Evolutionary conservation across 352 stramenopile genomes (phyloP).

Genomic region (Pythium brachiatum): DNA sequence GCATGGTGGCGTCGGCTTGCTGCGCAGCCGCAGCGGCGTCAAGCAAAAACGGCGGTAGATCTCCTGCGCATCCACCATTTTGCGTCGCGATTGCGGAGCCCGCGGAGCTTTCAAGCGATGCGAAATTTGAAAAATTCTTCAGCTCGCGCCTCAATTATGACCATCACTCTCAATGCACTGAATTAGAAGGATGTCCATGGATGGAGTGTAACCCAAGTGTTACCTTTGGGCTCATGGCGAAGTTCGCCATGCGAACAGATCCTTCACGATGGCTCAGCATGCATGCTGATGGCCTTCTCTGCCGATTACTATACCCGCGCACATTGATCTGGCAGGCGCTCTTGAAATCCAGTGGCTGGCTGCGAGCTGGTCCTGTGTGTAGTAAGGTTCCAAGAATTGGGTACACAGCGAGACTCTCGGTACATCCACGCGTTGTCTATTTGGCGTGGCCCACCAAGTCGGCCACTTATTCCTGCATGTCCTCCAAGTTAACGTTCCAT

Average conservation of each 20-base stretch:
- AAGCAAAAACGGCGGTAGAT: slow-evolving; percentile 25
- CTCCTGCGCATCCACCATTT: slow-evolving; percentile 25
- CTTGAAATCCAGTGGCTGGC: too few species aligned
- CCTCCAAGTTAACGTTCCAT: slow-evolving; percentile 21
- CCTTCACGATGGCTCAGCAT: too few species aligned
- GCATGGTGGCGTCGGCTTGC: slow-evolving; percentile 3
- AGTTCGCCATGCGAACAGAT: too few species aligned
- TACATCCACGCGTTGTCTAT: too few species aligned
- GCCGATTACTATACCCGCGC: too few species aligned
- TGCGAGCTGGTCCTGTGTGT: too few species aligned
- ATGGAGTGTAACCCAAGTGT: not conserved
- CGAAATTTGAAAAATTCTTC: slow-evolving; percentile 20
- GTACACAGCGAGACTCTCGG: too few species aligned
- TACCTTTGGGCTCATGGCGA: not conserved
- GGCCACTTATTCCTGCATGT: slow-evolving; percentile 24
- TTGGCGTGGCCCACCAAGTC: not conserved
- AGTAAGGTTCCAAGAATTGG: too few species aligned
- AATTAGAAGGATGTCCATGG: not conserved
- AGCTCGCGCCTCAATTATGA: not conserved
- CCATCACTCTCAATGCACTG: slow-evolving; percentile 6
- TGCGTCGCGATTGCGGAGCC: not conserved
- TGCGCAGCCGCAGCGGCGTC: slow-evolving; percentile 22
- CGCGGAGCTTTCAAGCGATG: slow-evolving; percentile 1
- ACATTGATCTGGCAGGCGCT: too few species aligned
- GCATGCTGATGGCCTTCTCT: too few species aligned